Evolutionary conservation across 1,284 basidiomycete species (phyloP).

Genomic region (Cutaneotrichosporon spelunceum): DNA sequence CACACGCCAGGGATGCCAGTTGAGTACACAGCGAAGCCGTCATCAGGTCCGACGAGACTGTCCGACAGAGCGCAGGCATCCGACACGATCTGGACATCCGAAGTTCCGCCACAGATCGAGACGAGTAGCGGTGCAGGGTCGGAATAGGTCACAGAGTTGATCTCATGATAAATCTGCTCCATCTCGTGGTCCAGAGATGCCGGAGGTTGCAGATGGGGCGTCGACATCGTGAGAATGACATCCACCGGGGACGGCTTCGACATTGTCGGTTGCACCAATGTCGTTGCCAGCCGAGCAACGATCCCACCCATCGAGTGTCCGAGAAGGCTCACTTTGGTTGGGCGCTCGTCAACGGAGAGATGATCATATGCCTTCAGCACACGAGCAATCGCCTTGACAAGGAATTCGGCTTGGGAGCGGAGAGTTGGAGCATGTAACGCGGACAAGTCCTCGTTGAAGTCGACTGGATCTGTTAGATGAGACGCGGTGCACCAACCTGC

Average conservation of each 20-base stretch:
- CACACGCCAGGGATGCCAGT: conserved; percentile 82
- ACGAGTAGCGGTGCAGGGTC: conserved; percentile 62
- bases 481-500: conserved; percentile 51
- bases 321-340: conserved; percentile 63
- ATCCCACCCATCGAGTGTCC: conserved; percentile 99
- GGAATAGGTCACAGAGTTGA: conserved; percentile 50
- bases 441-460: conserved; percentile 96
- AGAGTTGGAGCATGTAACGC: conserved; percentile 91
- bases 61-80: conserved; percentile 74
- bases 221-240: conserved; percentile 88
- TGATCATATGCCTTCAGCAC: conserved; percentile 70
- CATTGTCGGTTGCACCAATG: conserved; percentile 53
- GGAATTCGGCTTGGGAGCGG: conserved; percentile 74
- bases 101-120: conserved; percentile 86
- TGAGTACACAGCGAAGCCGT: conserved; percentile 75
- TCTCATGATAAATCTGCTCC: conserved; percentile 63
- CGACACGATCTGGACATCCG: conserved; percentile 88
- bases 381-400: conserved; percentile 67
- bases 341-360: conserved; percentile 40
- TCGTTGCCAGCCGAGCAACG: conserved; percentile 61
- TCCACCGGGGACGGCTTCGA: conserved; percentile 55
- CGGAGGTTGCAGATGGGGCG: conserved; percentile 84
- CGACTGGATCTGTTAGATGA: conserved; percentile 58
- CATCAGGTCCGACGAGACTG: conserved; percentile 34
- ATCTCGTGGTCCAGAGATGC: conserved; percentile 73